A percentile compares a stretch with the other conserved stretches of the same genome.
Evolutionary conservation across 257 asterid species (phyloP).

Genomic region (Fraxinus anomala): DNA sequence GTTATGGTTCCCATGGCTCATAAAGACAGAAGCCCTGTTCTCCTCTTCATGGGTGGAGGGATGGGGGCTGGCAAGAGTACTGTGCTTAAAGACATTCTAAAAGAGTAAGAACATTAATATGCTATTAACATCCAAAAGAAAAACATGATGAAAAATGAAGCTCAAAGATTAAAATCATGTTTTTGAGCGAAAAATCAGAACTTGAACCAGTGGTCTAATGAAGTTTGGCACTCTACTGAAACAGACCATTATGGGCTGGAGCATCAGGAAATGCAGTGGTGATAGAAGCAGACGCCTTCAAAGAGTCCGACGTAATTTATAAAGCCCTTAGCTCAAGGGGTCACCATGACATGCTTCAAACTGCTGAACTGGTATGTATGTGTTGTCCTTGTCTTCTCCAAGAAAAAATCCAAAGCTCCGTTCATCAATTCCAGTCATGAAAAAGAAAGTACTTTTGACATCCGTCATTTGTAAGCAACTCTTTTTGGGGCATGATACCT

Average conservation of each 20-base stretch:
- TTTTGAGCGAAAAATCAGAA: not conserved
- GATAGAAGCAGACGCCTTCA: slow-evolving; percentile 95
- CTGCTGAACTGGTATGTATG: slow-evolving; percentile 75
- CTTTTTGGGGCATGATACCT: not conserved
- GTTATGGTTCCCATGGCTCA: slow-evolving; percentile 98
- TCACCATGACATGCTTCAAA: slow-evolving; percentile 92
- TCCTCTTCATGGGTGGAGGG: slow-evolving; percentile 98
- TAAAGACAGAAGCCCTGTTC: slow-evolving; percentile 85
- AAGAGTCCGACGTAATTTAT: slow-evolving; percentile 89
- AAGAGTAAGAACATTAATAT: slow-evolving; percentile 61
- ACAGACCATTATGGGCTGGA: slow-evolving; percentile 91
- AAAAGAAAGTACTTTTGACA: too few species aligned
- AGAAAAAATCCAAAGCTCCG: not conserved
- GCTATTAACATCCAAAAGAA: not conserved
- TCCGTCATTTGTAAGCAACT: not conserved
- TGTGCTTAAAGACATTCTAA: slow-evolving; percentile 86
- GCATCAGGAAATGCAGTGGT: slow-evolving; percentile 81
- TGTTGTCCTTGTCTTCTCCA: not conserved
- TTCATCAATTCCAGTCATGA: not conserved
- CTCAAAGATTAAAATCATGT: not conserved
- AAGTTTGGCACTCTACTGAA: slow-evolving; percentile 4
- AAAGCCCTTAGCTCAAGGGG: slow-evolving; percentile 91
- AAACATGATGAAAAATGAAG: too few species aligned
- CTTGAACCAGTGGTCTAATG: not conserved
- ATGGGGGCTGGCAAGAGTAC: slow-evolving; percentile 98